phyloP scores from a whole-genome alignment of 257 asterid genomes.

The Vinca minor region DNA sequence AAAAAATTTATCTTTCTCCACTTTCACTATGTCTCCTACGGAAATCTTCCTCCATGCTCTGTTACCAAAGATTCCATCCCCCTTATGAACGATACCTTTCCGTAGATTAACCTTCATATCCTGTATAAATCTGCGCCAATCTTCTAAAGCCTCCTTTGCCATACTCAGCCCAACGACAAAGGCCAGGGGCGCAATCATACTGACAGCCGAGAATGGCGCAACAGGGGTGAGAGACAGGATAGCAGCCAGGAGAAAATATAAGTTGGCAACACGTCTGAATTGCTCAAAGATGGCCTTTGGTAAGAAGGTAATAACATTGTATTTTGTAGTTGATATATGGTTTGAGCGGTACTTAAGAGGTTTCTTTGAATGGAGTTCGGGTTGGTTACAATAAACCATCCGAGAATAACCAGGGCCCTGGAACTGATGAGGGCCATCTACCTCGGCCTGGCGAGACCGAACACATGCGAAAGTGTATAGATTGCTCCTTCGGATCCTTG shows the following conservation, averaged over 20 bases:
- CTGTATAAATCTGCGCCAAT: conserved; percentile 81
- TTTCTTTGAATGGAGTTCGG: conserved; percentile 53
- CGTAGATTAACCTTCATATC: conserved; percentile 89
- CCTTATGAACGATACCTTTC: conserved; percentile 55
- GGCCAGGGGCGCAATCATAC: conserved; percentile 85
- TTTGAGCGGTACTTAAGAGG: conserved; percentile 65
- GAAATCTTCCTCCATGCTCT: conserved; percentile 88
- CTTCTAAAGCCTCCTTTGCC: conserved; percentile 98
- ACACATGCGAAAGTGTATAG: conserved; percentile 76
- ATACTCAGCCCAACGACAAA: conserved; percentile 95
- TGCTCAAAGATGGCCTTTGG: conserved; percentile 94
- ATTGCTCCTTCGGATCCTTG: conserved; percentile 66
- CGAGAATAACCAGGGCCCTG: conserved; percentile 82
- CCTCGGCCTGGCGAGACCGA: conserved; percentile 39
- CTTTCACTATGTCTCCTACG: conserved; percentile 85
- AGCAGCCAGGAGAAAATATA: conserved; percentile 88
- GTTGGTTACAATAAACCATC: conserved; percentile 71
- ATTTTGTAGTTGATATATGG: conserved; percentile 87
- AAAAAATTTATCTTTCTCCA: conserved; percentile 77
- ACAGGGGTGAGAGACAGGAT: conserved; percentile 71
- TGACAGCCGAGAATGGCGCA: conserved; percentile 65
- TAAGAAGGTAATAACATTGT: conserved; percentile 68
- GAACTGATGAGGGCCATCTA: conserved; percentile 37
- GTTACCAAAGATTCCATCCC: conserved; percentile 53
- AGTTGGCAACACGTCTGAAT: conserved; percentile 90